Conservation (phyloP, 2,329 filamentous ascomycete species). For the Juglanconis juglandina region DNA sequence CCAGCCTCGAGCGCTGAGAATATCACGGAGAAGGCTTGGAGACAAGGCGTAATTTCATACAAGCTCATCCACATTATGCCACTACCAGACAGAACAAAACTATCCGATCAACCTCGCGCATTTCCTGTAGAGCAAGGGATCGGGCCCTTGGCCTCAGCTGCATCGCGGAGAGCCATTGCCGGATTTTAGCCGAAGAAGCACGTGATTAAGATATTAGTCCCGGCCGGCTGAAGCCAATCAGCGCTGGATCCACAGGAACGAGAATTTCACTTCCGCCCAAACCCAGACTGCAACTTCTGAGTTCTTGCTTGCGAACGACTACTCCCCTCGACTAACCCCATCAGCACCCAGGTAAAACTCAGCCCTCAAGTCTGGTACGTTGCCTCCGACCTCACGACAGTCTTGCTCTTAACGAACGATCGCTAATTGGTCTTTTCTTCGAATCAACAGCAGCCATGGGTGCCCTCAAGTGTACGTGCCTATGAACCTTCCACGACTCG, state of each 20-base stretch:
- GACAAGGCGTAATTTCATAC: too few relatives aligned
- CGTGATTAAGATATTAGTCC: neutral
- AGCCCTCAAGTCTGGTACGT: slow-evolving; percentile 15
- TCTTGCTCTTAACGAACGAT: slow-evolving; percentile 1
- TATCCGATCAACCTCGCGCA: too few relatives aligned
- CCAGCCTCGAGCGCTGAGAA: too few relatives aligned
- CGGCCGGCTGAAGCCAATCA: slow-evolving; percentile 5
- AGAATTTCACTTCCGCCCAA: neutral
- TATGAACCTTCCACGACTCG: neutral
- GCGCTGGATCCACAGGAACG: slow-evolving; percentile 4
- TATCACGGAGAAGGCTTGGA: too few relatives aligned
- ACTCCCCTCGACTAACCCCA: slow-evolving; percentile 3
- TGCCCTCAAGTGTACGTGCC: slow-evolving; percentile 77
- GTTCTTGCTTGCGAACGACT: neutral
- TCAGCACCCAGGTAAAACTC: slow-evolving; percentile 15
- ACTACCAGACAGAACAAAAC: too few relatives aligned
- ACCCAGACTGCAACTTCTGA: slow-evolving; percentile 15
- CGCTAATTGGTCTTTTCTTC: slow-evolving; percentile 23
- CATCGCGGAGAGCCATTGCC: neutral
- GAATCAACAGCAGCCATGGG: slow-evolving; percentile 72
- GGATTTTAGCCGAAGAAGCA: neutral
- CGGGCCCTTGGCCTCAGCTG: too few relatives aligned
- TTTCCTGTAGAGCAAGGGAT: too few relatives aligned
- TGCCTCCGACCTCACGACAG: neutral
- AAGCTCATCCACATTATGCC: too few relatives aligned